These are phyloP conservation scores for Diaporthe humulicola DNA, from an alignment of 2,329 filamentous ascomycete genomes.

Conservation along the genomic window DNA sequence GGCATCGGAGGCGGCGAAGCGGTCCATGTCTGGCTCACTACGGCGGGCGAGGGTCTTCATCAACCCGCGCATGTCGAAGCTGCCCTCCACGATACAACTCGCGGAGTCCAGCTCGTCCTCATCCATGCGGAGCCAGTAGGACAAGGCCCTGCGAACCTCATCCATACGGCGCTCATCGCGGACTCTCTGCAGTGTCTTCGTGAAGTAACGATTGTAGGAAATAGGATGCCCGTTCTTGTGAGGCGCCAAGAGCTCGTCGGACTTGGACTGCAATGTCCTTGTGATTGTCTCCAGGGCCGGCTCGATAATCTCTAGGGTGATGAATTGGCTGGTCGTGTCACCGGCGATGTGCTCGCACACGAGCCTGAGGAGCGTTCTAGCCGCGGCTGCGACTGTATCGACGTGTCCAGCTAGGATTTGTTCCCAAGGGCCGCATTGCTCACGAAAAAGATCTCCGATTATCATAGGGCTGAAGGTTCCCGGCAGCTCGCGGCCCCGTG, in stretches of 20 bases:
- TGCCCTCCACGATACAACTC: background rate
- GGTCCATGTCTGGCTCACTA: conserved; percentile 45
- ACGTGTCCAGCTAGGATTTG: conserved; percentile 7
- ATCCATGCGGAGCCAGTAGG: conserved; percentile 13
- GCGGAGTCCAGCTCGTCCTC: background rate
- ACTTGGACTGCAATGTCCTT: conserved; percentile 48
- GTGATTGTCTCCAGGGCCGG: conserved; percentile 45
- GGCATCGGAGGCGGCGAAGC: conserved; percentile 48
- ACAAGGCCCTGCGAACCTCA: background rate
- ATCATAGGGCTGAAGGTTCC: conserved; percentile 29
- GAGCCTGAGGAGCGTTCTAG: background rate
- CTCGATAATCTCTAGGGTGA: conserved; percentile 34
- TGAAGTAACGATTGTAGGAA: conserved; percentile 66
- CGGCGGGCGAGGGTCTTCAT: background rate
- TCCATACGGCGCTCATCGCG: conserved; percentile 40
- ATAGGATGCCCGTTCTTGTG: conserved; percentile 58
- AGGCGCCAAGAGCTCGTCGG: conserved; percentile 55
- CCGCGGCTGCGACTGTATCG: background rate
- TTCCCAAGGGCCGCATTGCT: conserved; percentile 33
- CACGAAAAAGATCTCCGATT: conserved; percentile 25
- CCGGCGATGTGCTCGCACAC: conserved; percentile 26
- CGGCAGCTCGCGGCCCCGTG: conserved; percentile 35
- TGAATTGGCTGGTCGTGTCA: background rate
- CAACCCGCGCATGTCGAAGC: background rate
- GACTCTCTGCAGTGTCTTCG: conserved; percentile 51